Conservation (phyloP, 139 green algal genomes). For the Chlamydomonas schloesseri region DNA sequence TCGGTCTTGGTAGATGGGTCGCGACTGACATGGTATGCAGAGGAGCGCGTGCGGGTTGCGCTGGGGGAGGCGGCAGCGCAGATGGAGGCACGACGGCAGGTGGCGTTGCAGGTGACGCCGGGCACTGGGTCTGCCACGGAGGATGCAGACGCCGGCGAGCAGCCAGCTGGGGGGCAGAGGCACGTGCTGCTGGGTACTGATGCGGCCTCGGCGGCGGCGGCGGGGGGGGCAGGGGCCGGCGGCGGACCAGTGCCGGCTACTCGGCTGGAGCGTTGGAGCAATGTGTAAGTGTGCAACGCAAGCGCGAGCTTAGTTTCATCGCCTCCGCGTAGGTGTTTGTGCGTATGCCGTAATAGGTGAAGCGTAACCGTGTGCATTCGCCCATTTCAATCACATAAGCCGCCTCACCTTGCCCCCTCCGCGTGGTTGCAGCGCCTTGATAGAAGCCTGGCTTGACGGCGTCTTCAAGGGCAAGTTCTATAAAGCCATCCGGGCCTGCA, state of each 20-base stretch:
- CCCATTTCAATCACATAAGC: too few species aligned
- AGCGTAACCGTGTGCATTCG: too few species aligned
- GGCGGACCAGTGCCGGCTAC: not conserved
- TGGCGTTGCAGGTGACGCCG: too few species aligned
- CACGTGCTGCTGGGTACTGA: not conserved
- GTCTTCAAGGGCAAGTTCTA: slow-evolving; percentile 25
- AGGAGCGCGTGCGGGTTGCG: not conserved
- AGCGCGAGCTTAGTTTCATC: too few species aligned
- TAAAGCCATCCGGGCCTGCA: not conserved
- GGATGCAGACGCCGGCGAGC: too few species aligned
- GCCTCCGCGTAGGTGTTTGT: too few species aligned
- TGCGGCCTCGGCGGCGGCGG: not conserved
- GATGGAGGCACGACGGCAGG: not conserved
- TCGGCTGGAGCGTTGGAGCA: not conserved
- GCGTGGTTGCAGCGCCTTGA: slow-evolving; percentile 1
- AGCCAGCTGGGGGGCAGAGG: too few species aligned
- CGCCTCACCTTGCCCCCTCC: too few species aligned
- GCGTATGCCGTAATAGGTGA: too few species aligned
- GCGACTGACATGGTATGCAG: not conserved
- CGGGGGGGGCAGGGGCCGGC: not conserved
- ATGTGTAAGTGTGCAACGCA: slow-evolving; percentile 3
- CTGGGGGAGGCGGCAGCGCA: too few species aligned
- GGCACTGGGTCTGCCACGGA: not conserved
- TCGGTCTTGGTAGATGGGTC: not conserved
- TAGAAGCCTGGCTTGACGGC: slow-evolving; percentile 16